A percentile compares a stretch with the other conserved stretches of the same genome.
Conservation (phyloP, 192 early-diverging fungal species). For the Irineochytrium annulatum region DNA sequence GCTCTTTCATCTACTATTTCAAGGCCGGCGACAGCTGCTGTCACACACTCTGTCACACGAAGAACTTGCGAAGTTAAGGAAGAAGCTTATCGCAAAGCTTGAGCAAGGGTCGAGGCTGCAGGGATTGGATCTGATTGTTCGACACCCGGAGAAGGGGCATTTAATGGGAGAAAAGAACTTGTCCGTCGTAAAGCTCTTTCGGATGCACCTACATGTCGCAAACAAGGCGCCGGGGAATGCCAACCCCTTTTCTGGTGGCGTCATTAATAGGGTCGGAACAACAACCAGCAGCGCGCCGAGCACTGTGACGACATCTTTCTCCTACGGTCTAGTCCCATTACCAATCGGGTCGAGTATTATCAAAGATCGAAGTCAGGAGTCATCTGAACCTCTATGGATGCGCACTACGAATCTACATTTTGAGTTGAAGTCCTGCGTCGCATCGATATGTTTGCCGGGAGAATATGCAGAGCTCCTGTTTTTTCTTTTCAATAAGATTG, state of each 20-base stretch:
- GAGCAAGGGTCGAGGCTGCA: conserved; percentile 54
- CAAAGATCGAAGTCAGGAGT: conserved; percentile 11
- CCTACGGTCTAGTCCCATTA: too few species aligned
- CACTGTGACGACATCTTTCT: too few species aligned
- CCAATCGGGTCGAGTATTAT: background rate
- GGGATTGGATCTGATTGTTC: conserved; percentile 50
- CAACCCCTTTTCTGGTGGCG: conserved; percentile 13
- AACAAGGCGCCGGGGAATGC: background rate
- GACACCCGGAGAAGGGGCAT: conserved; percentile 56
- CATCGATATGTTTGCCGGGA: conserved; percentile 52
- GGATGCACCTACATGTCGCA: conserved; percentile 39
- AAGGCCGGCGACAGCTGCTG: conserved; percentile 57
- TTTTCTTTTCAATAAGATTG: conserved; percentile 48
- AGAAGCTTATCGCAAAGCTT: conserved; percentile 48
- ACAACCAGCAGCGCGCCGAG: background rate
- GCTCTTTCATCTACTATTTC: conserved; percentile 56
- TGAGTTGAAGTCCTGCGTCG: conserved; percentile 51
- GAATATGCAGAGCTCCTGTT: conserved; percentile 63
- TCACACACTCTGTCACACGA: conserved; percentile 56
- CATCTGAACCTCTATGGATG: background rate
- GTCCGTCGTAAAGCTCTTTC: conserved; percentile 53
- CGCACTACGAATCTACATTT: conserved; percentile 38
- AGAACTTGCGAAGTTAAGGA: conserved; percentile 51
- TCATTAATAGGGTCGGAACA: too few species aligned
- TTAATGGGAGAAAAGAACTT: conserved; percentile 52